Conservation (phyloP, 257 asterid genomes). For the Solanum virginianum region DNA sequence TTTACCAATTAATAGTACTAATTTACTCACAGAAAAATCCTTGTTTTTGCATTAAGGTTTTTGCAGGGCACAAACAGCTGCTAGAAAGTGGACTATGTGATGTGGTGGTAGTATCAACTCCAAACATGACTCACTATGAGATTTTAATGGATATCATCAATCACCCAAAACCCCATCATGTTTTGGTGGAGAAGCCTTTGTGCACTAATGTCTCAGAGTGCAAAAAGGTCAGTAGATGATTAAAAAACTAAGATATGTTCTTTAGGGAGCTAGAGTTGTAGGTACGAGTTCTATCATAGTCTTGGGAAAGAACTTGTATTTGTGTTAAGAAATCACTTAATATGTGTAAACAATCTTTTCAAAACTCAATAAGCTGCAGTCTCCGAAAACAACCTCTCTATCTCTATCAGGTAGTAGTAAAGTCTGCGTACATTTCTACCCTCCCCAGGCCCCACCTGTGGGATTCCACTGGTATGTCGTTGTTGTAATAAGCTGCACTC, state of each 20-base stretch:
- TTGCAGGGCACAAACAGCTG: constrained; percentile 55
- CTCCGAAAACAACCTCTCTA: too few relatives aligned
- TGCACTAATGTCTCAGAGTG: constrained; percentile 79
- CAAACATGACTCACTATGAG: constrained; percentile 91
- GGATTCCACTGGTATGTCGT: too few relatives aligned
- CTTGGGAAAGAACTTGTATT: background rate
- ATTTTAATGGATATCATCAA: constrained; percentile 71
- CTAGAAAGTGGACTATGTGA: constrained; percentile 69
- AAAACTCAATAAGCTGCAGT: too few relatives aligned
- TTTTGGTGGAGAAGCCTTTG: constrained; percentile 92
- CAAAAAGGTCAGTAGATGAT: constrained; percentile 33
- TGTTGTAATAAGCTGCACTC: background rate
- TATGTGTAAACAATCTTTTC: too few relatives aligned
- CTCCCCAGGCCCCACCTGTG: too few relatives aligned
- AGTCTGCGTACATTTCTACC: too few relatives aligned
- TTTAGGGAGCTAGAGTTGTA: too few relatives aligned
- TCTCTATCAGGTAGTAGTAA: too few relatives aligned
- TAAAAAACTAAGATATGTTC: too few relatives aligned
- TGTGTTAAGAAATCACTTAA: background rate
- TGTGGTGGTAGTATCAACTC: constrained; percentile 66
- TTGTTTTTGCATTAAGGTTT: constrained; percentile 31
- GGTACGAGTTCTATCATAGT: too few relatives aligned
- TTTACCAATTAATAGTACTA: too few relatives aligned
- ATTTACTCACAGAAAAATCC: background rate
- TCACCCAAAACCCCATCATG: constrained; percentile 70